Evolutionary conservation across 2,329 filamentous ascomycete genomes (phyloP).

Genomic region (Hymenoscyphus repandus): DNA sequence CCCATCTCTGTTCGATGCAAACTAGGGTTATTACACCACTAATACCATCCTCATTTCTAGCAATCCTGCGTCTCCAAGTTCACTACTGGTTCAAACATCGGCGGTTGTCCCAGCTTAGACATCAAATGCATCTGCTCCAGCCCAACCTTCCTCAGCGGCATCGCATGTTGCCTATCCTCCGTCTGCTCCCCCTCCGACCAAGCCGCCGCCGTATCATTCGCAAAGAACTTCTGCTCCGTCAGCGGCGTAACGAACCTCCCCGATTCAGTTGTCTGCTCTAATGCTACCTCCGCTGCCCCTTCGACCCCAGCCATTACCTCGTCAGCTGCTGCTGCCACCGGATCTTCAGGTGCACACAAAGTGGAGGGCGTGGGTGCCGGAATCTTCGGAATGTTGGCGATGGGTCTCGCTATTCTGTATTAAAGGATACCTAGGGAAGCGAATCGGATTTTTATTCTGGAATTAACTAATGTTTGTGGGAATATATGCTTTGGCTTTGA

Average conservation of each 20-base stretch:
- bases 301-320: not conserved
- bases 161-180: slow-evolving; percentile 44
- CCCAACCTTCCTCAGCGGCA: slow-evolving; percentile 39
- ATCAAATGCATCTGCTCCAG: slow-evolving; percentile 44
- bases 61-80: slow-evolving; percentile 31
- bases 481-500: too few relatives aligned
- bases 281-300: not conserved
- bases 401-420: slow-evolving; percentile 18
- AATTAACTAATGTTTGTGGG: too few relatives aligned
- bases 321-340: slow-evolving; percentile 8
- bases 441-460: too few relatives aligned
- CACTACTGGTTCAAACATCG: slow-evolving; percentile 35
- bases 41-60: slow-evolving; percentile 15
- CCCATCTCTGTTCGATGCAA: too few relatives aligned
- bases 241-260: slow-evolving; percentile 31
- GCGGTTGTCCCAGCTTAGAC: slow-evolving; percentile 37
- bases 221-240: slow-evolving; percentile 32
- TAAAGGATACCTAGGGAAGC: not conserved
- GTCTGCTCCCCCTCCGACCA: slow-evolving; percentile 40
- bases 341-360: slow-evolving; percentile 17
- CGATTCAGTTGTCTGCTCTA: not conserved
- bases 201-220: slow-evolving; percentile 28
- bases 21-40: too few relatives aligned
- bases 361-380: slow-evolving; percentile 22
- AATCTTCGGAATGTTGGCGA: slow-evolving; percentile 23